A percentile compares a stretch with the other conserved stretches of the same genome.
These are phyloP conservation scores for Cytospora chrysosperma DNA, from an alignment of 2,329 filamentous ascomycete species.

Conservation along the genomic window DNA sequence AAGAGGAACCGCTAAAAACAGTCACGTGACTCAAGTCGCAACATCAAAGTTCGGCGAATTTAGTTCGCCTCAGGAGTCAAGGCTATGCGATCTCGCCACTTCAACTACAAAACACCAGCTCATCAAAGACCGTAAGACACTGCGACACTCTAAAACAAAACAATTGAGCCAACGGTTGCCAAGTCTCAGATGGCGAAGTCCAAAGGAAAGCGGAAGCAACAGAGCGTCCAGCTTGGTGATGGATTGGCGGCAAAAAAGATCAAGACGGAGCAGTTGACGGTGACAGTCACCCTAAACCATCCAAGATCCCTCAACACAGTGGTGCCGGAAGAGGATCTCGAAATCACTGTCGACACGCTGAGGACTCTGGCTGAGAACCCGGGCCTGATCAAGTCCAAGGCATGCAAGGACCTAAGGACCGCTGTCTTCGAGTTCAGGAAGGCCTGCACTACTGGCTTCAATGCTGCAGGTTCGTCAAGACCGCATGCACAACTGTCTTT, in stretches of 20 bases:
- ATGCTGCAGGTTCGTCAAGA: slow-evolving; percentile 44
- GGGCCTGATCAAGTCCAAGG: slow-evolving; percentile 64
- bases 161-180: background rate
- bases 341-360: slow-evolving; percentile 24
- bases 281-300: slow-evolving; percentile 6
- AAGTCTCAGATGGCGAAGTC: slow-evolving; percentile 19
- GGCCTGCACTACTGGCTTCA: slow-evolving; percentile 65
- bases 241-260: slow-evolving; percentile 17
- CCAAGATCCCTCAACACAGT: slow-evolving; percentile 20
- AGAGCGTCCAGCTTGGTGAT: slow-evolving; percentile 1
- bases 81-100: background rate
- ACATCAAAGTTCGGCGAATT: background rate
- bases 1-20: too few species aligned
- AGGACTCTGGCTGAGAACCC: slow-evolving; percentile 45
- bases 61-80: too few species aligned
- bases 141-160: background rate
- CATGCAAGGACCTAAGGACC: slow-evolving; percentile 63
- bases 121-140: background rate
- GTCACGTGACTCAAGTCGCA: background rate
- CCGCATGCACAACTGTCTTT: slow-evolving; percentile 3
- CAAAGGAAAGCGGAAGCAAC: slow-evolving; percentile 23
- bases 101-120: background rate
- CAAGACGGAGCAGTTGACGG: slow-evolving; percentile 11
- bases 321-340: slow-evolving; percentile 23
- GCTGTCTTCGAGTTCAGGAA: slow-evolving; percentile 70